These are phyloP conservation scores for Meyerozyma athensensis DNA, from an alignment of 1,139 yeast genomes.

Conservation along the genomic window DNA sequence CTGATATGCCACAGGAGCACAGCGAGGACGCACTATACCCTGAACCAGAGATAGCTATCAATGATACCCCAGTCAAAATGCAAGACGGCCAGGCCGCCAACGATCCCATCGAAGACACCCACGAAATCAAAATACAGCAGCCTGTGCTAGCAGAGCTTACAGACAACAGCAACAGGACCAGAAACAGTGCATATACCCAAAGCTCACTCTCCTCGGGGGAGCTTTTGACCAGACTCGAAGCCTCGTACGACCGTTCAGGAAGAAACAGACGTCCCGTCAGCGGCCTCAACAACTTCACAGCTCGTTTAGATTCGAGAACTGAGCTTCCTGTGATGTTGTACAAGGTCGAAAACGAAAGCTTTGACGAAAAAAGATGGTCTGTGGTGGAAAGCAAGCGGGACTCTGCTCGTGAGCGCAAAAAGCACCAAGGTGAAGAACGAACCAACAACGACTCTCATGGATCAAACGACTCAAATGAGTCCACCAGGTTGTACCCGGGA, in stretches of 20 bases:
- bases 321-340: conserved; percentile 28
- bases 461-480: conserved; percentile 3
- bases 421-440: conserved; percentile 1
- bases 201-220: conserved; percentile 33
- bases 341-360: conserved; percentile 26
- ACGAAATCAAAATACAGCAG: not conserved
- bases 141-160: not conserved
- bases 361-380: conserved; percentile 25
- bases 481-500: not conserved
- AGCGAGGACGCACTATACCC: conserved; percentile 12
- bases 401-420: conserved; percentile 2
- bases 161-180: not conserved
- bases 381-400: conserved; percentile 18
- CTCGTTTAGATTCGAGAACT: conserved; percentile 24
- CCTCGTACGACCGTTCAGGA: conserved; percentile 8
- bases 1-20: not conserved
- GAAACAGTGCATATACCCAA: conserved; percentile 1
- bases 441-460: not conserved
- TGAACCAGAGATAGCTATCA: conserved; percentile 14
- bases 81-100: not conserved
- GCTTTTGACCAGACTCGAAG: conserved; percentile 26
- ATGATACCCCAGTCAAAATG: conserved; percentile 1
- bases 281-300: conserved; percentile 17
- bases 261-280: not conserved
- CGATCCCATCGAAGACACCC: not conserved